Evolutionary conservation across 1,284 basidiomycete species (phyloP).

Genomic region (Ustilago xerochloae): DNA sequence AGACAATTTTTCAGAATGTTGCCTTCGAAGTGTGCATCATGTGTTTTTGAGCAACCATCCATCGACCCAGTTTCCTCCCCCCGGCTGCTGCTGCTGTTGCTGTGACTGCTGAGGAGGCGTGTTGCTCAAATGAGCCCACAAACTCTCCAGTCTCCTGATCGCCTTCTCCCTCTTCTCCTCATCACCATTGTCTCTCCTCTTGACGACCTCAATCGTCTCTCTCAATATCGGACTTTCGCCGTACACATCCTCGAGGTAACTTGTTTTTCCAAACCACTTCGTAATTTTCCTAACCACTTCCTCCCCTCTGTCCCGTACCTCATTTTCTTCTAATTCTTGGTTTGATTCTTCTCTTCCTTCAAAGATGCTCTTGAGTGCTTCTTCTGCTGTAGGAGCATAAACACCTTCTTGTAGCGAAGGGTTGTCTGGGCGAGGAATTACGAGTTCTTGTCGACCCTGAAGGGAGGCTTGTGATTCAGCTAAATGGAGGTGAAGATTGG

Average conservation of each 20-base stretch:
- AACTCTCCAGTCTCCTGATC: constrained; percentile 30
- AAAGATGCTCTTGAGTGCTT: constrained; percentile 20
- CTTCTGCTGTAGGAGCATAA: constrained; percentile 30
- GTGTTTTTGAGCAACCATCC: constrained; percentile 34
- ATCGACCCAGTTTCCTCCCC: constrained; percentile 26
- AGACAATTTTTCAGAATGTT: not conserved
- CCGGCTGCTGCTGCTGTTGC: not conserved
- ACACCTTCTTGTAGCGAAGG: constrained; percentile 20
- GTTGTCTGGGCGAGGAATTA: constrained; percentile 37
- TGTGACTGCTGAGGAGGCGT: not conserved
- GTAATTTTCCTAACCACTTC: constrained; percentile 30
- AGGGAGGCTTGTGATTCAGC: constrained; percentile 23
- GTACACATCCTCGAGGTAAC: constrained; percentile 40
- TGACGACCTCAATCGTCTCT: constrained; percentile 30
- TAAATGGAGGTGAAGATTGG: constrained; percentile 25
- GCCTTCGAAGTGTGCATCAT: not conserved
- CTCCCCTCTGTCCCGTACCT: not conserved
- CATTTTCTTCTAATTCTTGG: not conserved
- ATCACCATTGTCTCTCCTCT: not conserved
- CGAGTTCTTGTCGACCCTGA: constrained; percentile 19
- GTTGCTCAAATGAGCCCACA: constrained; percentile 40
- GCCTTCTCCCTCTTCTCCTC: constrained; percentile 28
- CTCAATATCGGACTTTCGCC: constrained; percentile 12
- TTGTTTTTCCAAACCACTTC: constrained; percentile 14
- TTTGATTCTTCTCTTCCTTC: constrained; percentile 5